Evolutionary conservation across 2,329 filamentous ascomycete species (phyloP), one percentile per base, ranked within the genome.

Genomic region (Cercospora sesami): DNA sequence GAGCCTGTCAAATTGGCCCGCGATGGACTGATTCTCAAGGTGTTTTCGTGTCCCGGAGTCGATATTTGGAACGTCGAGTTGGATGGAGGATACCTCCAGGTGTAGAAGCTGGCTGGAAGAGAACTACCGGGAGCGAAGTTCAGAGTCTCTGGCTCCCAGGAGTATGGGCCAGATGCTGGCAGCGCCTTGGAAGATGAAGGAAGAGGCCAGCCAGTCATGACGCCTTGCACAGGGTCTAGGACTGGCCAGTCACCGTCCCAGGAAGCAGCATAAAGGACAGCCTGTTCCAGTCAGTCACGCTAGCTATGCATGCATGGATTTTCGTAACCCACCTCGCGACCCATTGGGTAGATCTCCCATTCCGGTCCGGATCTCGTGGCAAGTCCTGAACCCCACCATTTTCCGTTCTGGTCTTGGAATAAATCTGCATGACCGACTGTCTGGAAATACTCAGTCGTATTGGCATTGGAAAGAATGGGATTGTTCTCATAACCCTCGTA

Each of bases 401-500:
- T 81, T 0, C 83, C 84, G 0, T 71, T 39, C 0, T 70, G 69
- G 66, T 88, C 86, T 59, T 86, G 82, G 68, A 88, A 87, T 2
- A 88, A 68, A 69, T 88, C 86, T 0, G 84, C 83, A 63, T 88
- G 86, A 0, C 86, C 86, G 0, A 86, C 82, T 1, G 85, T 85
- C 70, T 87, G 86, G 66, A 73, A 79, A 79, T 78, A 76, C 30
- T 73, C 65, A 3, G 64, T 71, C 5, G 73, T 78, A 33, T 73
- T 74, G 21, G 68, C 66, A 21, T 73, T 73, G 0, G 72, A 75
- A 14, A 75, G 59, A 14, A 77, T 69, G 2, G 75, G 75, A 36
- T 77, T 78, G 9, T 64, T 58, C 9, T 69, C 67, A 53, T 73
- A 67, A 6, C 57, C 36, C 61, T 73, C 71, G 18, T 74, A 78